phyloP scores from a whole-genome alignment of 2,329 filamentous ascomycete genomes.

The Fusarium keratoplasticum region DNA sequence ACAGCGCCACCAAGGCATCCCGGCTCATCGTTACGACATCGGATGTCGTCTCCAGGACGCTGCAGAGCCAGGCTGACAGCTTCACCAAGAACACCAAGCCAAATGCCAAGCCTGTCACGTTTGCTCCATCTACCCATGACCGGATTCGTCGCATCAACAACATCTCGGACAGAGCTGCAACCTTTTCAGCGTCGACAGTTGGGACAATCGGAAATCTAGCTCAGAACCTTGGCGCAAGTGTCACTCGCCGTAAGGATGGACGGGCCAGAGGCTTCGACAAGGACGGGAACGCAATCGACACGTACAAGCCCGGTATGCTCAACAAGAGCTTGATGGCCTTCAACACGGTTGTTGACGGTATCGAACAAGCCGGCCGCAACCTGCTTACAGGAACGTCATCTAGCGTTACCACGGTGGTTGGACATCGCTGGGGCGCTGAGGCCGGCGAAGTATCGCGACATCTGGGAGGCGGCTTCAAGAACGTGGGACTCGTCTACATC shows the following conservation, averaged over 20 bases:
- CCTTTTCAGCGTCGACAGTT: slow-evolving; percentile 86
- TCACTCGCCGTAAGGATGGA: slow-evolving; percentile 67
- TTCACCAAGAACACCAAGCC: slow-evolving; percentile 87
- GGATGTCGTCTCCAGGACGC: slow-evolving; percentile 79
- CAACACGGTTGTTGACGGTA: slow-evolving; percentile 91
- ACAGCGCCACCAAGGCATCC: slow-evolving; percentile 87
- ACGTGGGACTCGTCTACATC: slow-evolving; percentile 96
- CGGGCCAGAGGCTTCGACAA: slow-evolving; percentile 72
- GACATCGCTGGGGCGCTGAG: slow-evolving; percentile 89
- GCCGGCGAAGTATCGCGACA: slow-evolving; percentile 82
- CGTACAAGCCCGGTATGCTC: slow-evolving; percentile 89
- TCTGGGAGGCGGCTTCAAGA: slow-evolving; percentile 89
- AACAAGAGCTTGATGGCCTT: slow-evolving; percentile 99
- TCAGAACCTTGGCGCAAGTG: slow-evolving; percentile 86
- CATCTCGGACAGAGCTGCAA: slow-evolving; percentile 83
- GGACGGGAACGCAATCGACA: slow-evolving; percentile 72
- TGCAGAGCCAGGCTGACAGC: slow-evolving; percentile 81
- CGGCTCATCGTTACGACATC: slow-evolving; percentile 92
- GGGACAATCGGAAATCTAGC: slow-evolving; percentile 85
- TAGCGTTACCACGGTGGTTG: slow-evolving; percentile 87
- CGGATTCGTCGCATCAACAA: slow-evolving; percentile 90
- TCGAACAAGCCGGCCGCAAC: slow-evolving; percentile 86
- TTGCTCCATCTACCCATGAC: slow-evolving; percentile 85
- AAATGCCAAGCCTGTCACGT: slow-evolving; percentile 83
- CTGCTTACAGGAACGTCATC: slow-evolving; percentile 79